These are phyloP conservation scores for Paraurostyla sp. DNA, from an alignment of 73 alveolate species.

Conservation along the genomic window DNA sequence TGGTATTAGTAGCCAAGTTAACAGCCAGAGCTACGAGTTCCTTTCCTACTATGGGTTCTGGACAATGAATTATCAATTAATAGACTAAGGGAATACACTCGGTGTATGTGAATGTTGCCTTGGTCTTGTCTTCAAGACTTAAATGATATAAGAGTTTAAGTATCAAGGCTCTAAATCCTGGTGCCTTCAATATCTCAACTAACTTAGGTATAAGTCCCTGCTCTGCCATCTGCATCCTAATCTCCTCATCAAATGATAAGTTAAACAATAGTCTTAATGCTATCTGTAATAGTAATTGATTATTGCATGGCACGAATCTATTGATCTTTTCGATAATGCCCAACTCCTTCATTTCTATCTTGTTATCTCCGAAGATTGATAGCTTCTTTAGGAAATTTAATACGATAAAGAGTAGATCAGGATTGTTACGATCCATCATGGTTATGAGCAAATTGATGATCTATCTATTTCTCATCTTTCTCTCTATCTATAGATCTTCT, in stretches of 20 bases:
- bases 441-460: constrained; percentile 86
- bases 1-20: constrained; percentile 91
- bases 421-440: constrained; percentile 94
- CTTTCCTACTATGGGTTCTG: constrained; percentile 96
- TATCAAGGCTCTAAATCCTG: constrained; percentile 94
- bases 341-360: constrained; percentile 92
- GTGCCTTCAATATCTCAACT: constrained; percentile 90
- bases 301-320: constrained; percentile 90
- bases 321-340: constrained; percentile 91
- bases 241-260: constrained; percentile 92
- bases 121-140: constrained; percentile 94
- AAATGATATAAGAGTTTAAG: constrained; percentile 91
- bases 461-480: constrained; percentile 94
- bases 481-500: constrained; percentile 96
- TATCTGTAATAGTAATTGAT: constrained; percentile 81
- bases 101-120: constrained; percentile 96
- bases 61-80: constrained; percentile 96
- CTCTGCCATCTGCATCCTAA: constrained; percentile 90
- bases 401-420: constrained; percentile 93
- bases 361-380: constrained; percentile 92
- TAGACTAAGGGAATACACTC: constrained; percentile 94
- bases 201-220: constrained; percentile 93
- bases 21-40: constrained; percentile 97
- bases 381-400: constrained; percentile 94
- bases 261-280: constrained; percentile 91